Base-by-base conservation (phyloP, 78 protist species). In the Mantamonas sphyraenae region DNA sequence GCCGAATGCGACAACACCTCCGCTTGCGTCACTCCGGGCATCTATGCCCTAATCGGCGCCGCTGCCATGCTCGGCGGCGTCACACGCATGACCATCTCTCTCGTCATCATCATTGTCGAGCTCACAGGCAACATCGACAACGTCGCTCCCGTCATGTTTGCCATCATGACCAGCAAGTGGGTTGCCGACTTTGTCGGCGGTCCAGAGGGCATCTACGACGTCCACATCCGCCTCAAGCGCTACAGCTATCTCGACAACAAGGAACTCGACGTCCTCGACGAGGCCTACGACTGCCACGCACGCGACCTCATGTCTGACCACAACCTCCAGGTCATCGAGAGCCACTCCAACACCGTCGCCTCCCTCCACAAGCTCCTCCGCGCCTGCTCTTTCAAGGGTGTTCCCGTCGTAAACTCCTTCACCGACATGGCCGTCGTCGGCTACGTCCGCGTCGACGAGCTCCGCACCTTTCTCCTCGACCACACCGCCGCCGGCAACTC, bases 21-120 rank as follows among this genome's bases (percentile, higher is more conserved):
- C 26, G 0, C 5, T 19, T 61, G 84, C 67, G 9, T 79, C 33
- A 59, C 35, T 0, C 78, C 83, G 0, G 83, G 83, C 17, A 17
- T 79, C 26, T 77, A 77, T 58, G 83, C 89, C 63, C n/a, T 84
- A 55, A 72, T 79, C 3, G 91, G 91, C 22, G 91, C 91, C 1
- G 80, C 82, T 0, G 72, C 83, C 10, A 28, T 69, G 34, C 68
- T 84, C 8, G 71, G 67, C n/a, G 82, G 83, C 12, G 83, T 77
- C 34, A 79, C 84, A 12, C 51, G 80, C 24, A 72, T 74, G 73
- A 63, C 78, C 5, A 62, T 86, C 35, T 50, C 80, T 7, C 53
- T 81, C 4, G 79, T 58, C 0, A 79, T 86, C 34, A 76, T 86
- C 57, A 60, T 80, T 51, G 62, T 87, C 40, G 87, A 82, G 74